Percentiles rank a stretch among this genome's conserved stretches.
phyloP scores from a whole-genome alignment of 208 protist genomes.

The Leishmania turanica region DNA sequence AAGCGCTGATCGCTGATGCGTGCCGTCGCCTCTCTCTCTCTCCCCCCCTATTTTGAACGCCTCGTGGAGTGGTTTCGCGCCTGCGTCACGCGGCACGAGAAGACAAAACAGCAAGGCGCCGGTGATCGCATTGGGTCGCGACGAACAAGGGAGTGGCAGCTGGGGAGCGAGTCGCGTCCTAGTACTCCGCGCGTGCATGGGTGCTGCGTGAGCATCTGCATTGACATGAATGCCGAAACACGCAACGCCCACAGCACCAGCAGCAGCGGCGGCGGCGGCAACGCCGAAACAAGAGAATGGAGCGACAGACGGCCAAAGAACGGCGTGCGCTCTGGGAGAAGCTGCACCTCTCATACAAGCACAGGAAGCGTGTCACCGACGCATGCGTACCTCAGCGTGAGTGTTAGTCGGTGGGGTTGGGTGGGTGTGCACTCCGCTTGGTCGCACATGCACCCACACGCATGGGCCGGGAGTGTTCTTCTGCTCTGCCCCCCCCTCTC shows the following conservation, averaged over 20 bases:
- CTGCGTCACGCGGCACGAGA: not conserved
- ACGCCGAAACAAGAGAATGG: too few relatives aligned
- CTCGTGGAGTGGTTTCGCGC: not conserved
- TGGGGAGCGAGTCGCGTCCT: not conserved
- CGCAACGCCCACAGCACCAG: not conserved
- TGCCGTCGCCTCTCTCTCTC: not conserved
- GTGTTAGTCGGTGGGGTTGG: too few relatives aligned
- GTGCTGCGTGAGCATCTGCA: not conserved
- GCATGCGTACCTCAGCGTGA: not conserved
- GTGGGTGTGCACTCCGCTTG: too few relatives aligned
- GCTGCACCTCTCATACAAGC: too few relatives aligned
- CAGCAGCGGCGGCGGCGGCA: not conserved
- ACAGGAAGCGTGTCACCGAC: not conserved
- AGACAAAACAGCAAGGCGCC: not conserved
- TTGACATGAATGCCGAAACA: not conserved
- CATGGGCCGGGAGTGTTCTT: too few relatives aligned
- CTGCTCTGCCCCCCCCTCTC: too few relatives aligned
- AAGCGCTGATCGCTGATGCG: too few relatives aligned
- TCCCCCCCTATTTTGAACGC: not conserved
- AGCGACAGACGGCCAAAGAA: too few relatives aligned
- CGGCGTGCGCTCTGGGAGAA: too few relatives aligned
- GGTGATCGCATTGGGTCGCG: too few relatives aligned
- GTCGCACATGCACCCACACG: too few relatives aligned
- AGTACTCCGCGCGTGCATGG: not conserved
- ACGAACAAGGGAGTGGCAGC: not conserved